Percentiles rank a stretch among this genome's conserved stretches.
These are phyloP conservation scores for Xylaria sp. DNA, from an alignment of 2,329 filamentous ascomycete genomes.

Conservation along the genomic window DNA sequence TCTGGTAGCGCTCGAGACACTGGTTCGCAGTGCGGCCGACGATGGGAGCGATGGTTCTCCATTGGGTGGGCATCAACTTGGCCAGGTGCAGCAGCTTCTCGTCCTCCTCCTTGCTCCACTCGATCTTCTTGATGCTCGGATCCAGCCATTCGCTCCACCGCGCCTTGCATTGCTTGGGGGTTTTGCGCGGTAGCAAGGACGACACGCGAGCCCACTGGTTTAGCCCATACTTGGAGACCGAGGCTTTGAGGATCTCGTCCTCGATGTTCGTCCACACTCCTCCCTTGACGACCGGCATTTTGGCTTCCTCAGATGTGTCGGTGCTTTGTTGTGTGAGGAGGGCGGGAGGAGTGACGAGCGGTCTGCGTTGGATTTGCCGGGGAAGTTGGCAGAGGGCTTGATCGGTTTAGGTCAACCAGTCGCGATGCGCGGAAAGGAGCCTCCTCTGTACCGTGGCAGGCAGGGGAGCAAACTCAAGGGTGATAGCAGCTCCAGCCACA, in stretches of 20 bases:
- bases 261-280: constrained; percentile 78
- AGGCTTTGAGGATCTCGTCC: constrained; percentile 97
- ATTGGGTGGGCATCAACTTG: constrained; percentile 98
- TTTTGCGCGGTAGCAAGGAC: constrained; percentile 94
- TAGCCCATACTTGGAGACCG: constrained; percentile 91
- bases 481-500: constrained; percentile 9
- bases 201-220: constrained; percentile 99
- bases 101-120: constrained; percentile 98
- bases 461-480: not conserved
- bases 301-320: not conserved
- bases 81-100: constrained; percentile 96
- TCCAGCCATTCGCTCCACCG: constrained; percentile 99
- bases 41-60: constrained; percentile 96
- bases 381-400: not conserved
- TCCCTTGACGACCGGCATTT: constrained; percentile 75
- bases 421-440: constrained; percentile 15
- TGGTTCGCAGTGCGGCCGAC: constrained; percentile 96
- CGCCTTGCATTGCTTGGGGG: constrained; percentile 98
- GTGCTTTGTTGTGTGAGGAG: not conserved
- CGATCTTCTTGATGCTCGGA: constrained; percentile 96
- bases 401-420: not conserved
- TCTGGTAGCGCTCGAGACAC: constrained; percentile 96
- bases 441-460: not conserved
- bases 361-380: not conserved
- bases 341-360: not conserved